Percentiles rank a stretch among this genome's conserved stretches.
Conservation (phyloP, 305 asterid genomes). For the Caryopteris hybrid region DNA sequence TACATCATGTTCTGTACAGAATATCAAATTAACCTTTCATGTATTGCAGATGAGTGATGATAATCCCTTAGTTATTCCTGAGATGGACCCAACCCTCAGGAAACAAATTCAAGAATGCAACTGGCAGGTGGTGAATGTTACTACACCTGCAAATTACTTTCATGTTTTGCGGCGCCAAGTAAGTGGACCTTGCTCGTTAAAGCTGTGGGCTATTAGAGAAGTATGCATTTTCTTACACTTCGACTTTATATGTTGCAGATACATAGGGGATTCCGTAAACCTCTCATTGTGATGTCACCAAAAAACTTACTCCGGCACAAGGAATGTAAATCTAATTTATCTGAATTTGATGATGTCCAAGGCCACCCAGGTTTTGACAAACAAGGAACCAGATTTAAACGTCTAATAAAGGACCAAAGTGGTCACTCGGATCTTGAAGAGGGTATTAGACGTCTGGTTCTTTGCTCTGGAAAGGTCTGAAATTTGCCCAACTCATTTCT, state of each 20-base stretch:
- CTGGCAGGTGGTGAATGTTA: conserved; percentile 97
- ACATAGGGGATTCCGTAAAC: conserved; percentile 91
- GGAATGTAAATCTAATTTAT: conserved; percentile 82
- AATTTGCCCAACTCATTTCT: neutral
- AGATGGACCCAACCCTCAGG: conserved; percentile 93
- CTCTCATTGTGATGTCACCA: conserved; percentile 89
- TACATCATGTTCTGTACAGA: neutral
- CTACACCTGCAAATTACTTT: conserved; percentile 97
- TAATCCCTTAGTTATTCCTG: conserved; percentile 83
- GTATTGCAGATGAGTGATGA: conserved; percentile 93
- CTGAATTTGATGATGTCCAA: conserved; percentile 87
- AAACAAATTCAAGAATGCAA: conserved; percentile 95
- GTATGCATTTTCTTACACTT: conserved; percentile 20
- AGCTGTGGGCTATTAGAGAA: neutral
- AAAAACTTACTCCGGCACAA: conserved; percentile 90
- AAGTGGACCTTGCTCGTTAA: conserved; percentile 24
- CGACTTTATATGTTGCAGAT: conserved; percentile 35
- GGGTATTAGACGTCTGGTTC: conserved; percentile 78
- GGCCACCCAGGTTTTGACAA: conserved; percentile 98
- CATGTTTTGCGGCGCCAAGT: conserved; percentile 85
- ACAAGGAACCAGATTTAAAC: conserved; percentile 97
- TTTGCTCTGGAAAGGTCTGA: conserved; percentile 95
- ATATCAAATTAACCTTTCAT: conserved; percentile 15
- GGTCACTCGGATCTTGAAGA: conserved; percentile 76
- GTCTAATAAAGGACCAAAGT: conserved; percentile 85